Base-by-base conservation (phyloP, 345 rosid genomes). In the Erodium maritimum region DNA sequence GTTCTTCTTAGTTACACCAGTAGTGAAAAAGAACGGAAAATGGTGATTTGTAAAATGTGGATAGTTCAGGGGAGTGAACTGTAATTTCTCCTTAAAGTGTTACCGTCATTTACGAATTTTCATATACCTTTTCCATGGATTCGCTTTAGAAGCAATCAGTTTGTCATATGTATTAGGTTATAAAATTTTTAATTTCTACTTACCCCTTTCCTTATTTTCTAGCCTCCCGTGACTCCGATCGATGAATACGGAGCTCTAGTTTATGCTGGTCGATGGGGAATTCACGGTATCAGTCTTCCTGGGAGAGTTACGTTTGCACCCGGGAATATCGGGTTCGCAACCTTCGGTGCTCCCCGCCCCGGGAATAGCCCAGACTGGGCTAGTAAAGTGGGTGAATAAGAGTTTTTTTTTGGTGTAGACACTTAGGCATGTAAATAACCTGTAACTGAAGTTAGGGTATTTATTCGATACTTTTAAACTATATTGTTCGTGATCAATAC, bases 231-330 rank as follows among this genome's bases (percentile, higher is more conserved):
- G 57, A 76, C 69, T 56, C 84, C 88, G 19, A 69, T 91, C 17
- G 96, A 91, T 25, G 96, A 91, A 66, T 83, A 80, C 72, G 96
- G 96, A 62, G 85, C 94, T 51, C 79, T 87, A 34, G 77, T 91
- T 56, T 85, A 87, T 80, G 90, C 94, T 61, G 96, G 97, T 57
- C 77, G 97, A 66, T 91, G 98, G 98, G 98, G 95, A 55, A 76
- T 85, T 57, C 85, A 87, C 54, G 94, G 96, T 42, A 77, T 84
- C 54, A 70, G 88, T 0, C 88, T 88, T 55, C 96, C 98, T 0
- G 98, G 95, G 23, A 81, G 98, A 73, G 96, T 80, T 45, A 91
- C 98, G n/a, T 91, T 84, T 79, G 85, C 95, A 20, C 98, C 98
- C 20, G 98, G 98, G 65, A 88, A 86, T 83, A 75, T 79, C 11